phyloP scores from a whole-genome alignment of 768 basidiomycete genomes.

The Dacryopinax primogenitus region DNA sequence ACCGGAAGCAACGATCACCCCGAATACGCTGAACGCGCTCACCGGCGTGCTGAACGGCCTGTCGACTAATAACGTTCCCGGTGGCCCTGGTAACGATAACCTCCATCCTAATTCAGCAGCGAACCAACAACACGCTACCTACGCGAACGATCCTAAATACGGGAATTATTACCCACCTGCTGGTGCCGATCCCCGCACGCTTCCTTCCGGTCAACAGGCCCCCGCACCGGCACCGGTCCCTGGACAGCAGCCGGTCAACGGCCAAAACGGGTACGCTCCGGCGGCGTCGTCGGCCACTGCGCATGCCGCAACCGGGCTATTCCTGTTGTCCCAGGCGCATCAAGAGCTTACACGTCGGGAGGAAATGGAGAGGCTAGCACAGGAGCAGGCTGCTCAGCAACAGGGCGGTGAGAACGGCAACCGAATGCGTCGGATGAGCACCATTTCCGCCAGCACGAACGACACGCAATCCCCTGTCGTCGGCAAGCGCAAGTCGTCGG shows the following conservation, averaged over 20 bases:
- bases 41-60: conserved; percentile 54
- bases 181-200: conserved; percentile 11
- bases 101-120: not conserved
- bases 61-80: conserved; percentile 18
- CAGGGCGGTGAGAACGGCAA: conserved; percentile 9
- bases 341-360: conserved; percentile 95
- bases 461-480: conserved; percentile 38
- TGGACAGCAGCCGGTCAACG: conserved; percentile 8
- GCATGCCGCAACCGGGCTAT: conserved; percentile 80
- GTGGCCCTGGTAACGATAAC: conserved; percentile 17
- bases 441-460: conserved; percentile 22
- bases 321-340: conserved; percentile 86
- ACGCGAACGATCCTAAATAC: conserved; percentile 13
- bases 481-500: conserved; percentile 58
- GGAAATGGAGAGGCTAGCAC: conserved; percentile 42
- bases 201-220: not conserved
- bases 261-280: conserved; percentile 24
- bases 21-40: conserved; percentile 62
- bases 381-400: conserved; percentile 14
- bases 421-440: conserved; percentile 9
- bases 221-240: conserved; percentile 5
- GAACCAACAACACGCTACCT: conserved; percentile 15
- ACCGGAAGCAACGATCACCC: conserved; percentile 44
- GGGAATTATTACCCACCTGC: conserved; percentile 14
- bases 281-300: conserved; percentile 45